Evolutionary conservation across 257 asterid genomes (phyloP).

Genomic region (Penstemon barbatus): DNA sequence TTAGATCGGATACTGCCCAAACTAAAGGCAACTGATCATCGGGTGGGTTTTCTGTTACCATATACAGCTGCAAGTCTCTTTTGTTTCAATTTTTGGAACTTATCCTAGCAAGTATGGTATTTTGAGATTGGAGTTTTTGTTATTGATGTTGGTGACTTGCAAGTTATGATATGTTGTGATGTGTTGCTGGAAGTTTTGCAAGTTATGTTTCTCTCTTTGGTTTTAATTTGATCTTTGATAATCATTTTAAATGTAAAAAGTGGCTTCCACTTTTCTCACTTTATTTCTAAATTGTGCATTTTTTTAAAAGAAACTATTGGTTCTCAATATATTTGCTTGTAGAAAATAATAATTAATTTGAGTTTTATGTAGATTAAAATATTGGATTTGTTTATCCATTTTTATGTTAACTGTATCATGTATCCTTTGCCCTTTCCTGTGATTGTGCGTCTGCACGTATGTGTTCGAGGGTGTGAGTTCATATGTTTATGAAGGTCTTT

Average conservation of each 20-base stretch:
- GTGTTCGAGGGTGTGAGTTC: constrained; percentile 2
- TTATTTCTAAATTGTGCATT: constrained; percentile 5
- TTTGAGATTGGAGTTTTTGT: constrained; percentile 10
- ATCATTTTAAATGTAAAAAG: constrained; percentile 4
- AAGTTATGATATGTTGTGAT: background rate
- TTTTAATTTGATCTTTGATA: constrained; percentile 17
- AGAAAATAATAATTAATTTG: background rate
- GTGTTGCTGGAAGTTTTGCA: background rate
- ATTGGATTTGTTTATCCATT: no score
- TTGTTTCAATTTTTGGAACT: constrained; percentile 22
- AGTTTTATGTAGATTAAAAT: no score
- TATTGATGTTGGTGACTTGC: constrained; percentile 17
- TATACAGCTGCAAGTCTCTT: background rate
- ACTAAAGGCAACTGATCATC: constrained; percentile 96
- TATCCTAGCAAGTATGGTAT: constrained; percentile 13
- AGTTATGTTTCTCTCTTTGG: constrained; percentile 14
- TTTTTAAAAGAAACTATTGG: background rate
- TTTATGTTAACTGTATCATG: no score
- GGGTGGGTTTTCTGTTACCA: constrained; percentile 51
- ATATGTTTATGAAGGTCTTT: constrained; percentile 9
- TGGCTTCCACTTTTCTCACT: constrained; percentile 2
- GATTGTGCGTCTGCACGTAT: background rate
- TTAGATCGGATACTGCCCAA: constrained; percentile 91
- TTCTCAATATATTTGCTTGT: constrained; percentile 10
- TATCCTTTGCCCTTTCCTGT: background rate